Evolutionary conservation across 257 asterid species (phyloP).

Genomic region (Jacaranda copaia): DNA sequence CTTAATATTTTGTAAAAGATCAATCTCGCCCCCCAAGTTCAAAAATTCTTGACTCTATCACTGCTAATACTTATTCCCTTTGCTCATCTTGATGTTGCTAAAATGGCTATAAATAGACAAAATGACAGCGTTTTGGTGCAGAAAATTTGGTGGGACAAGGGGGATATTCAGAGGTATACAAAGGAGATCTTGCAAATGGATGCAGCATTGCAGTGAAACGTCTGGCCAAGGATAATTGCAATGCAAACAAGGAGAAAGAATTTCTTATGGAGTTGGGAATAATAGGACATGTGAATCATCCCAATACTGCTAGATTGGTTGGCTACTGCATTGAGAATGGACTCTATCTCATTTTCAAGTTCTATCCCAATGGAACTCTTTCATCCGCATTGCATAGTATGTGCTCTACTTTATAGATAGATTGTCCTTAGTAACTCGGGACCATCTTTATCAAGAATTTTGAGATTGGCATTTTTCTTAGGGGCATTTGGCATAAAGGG

Average conservation of each 20-base stretch:
- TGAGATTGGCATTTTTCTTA: too few relatives aligned
- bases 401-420: not conserved
- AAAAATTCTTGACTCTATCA: too few relatives aligned
- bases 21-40: too few relatives aligned
- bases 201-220: too few relatives aligned
- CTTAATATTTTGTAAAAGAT: too few relatives aligned
- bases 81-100: too few relatives aligned
- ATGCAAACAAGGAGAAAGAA: slow-evolving; percentile 69
- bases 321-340: slow-evolving; percentile 88
- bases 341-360: slow-evolving; percentile 42
- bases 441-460: too few relatives aligned
- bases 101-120: not conserved
- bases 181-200: not conserved
- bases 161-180: slow-evolving; percentile 85
- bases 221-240: slow-evolving; percentile 46
- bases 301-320: slow-evolving; percentile 65
- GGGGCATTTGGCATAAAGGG: too few relatives aligned
- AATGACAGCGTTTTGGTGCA: slow-evolving; percentile 34
- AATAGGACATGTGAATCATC: slow-evolving; percentile 70
- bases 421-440: not conserved
- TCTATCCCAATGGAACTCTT: slow-evolving; percentile 78
- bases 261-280: slow-evolving; percentile 73
- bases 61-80: not conserved
- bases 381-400: slow-evolving; percentile 75
- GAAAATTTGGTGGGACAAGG: slow-evolving; percentile 84